A percentile compares a stretch with the other conserved stretches of the same genome.
Evolutionary conservation across 2,329 filamentous ascomycete genomes (phyloP).

Genomic region (Corinectria fuckeliana): DNA sequence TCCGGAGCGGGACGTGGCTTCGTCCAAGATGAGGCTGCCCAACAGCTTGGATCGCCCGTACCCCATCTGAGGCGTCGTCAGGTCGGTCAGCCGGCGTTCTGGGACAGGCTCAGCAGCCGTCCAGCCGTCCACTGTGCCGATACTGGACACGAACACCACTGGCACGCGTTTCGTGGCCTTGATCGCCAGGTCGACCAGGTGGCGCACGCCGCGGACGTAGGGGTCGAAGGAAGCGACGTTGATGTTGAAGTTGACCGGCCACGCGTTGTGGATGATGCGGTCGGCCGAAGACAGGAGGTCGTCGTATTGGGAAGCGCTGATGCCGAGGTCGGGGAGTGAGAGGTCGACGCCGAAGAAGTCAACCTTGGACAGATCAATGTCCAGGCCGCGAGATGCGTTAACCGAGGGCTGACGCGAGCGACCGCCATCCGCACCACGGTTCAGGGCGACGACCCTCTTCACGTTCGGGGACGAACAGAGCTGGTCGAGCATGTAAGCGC

Average conservation of each 20-base stretch:
- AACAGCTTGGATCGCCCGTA: neutral
- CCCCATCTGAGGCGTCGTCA: neutral
- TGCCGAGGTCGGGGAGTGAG: neutral
- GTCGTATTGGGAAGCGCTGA: conserved; percentile 32
- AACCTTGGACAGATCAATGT: neutral
- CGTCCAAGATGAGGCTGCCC: neutral
- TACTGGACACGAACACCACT: neutral
- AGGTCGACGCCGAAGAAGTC: neutral
- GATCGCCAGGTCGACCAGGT: conserved; percentile 50
- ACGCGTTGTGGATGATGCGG: conserved; percentile 59
- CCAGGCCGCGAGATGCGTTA: neutral
- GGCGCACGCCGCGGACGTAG: conserved; percentile 57
- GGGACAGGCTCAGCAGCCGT: neutral
- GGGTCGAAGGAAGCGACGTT: conserved; percentile 56
- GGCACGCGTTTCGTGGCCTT: neutral
- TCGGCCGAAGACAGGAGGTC: conserved; percentile 49
- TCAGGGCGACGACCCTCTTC: neutral
- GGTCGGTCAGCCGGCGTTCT: neutral
- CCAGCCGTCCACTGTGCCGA: neutral
- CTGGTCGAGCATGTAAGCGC: conserved; percentile 67
- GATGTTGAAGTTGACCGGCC: conserved; percentile 59
- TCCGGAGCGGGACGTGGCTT: neutral
- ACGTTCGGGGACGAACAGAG: neutral
- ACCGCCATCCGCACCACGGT: neutral
- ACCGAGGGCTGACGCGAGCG: neutral